These are phyloP conservation scores for Acorus calamus DNA, from an alignment of 106 monocot genomes.

Conservation along the genomic window DNA sequence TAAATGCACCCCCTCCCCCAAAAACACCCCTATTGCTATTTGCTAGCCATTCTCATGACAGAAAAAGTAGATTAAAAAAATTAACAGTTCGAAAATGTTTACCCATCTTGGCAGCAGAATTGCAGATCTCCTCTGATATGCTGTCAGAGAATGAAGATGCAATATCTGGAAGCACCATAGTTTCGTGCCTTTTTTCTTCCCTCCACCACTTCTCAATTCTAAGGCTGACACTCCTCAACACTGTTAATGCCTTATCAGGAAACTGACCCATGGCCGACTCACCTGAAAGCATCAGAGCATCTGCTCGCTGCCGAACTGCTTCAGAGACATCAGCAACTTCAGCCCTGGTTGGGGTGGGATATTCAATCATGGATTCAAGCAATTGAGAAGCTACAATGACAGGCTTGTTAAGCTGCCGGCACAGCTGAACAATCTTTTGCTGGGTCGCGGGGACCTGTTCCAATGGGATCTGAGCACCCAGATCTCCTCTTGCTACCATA, in stretches of 20 bases:
- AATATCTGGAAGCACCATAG: constrained; percentile 62
- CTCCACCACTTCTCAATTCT: constrained; percentile 98
- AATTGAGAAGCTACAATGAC: constrained; percentile 96
- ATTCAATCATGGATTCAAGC: constrained; percentile 98
- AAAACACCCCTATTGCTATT: background rate
- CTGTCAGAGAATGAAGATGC: constrained; percentile 81
- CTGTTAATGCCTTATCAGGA: constrained; percentile 87
- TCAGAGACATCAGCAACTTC: constrained; percentile 99
- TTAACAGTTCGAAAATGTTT: constrained; percentile 1
- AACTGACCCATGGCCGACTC: constrained; percentile 97
- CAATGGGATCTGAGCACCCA: constrained; percentile 94
- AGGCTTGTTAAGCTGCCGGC: constrained; percentile 92
- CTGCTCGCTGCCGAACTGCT: constrained; percentile 86
- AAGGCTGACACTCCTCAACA: constrained; percentile 80
- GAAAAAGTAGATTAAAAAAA: background rate
- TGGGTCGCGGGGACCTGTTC: constrained; percentile 94
- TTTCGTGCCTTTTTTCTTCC: constrained; percentile 75
- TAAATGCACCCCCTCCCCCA: background rate
- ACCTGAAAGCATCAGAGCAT: constrained; percentile 97
- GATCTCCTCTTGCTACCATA: constrained; percentile 97
- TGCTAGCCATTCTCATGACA: background rate
- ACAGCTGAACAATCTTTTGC: constrained; percentile 65
- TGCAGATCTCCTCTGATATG: constrained; percentile 97
- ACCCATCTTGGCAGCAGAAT: constrained; percentile 99
- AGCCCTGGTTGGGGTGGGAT: constrained; percentile 95